Evolutionary conservation across 2,329 filamentous ascomycete species (phyloP), one percentile per base, ranked within the genome.

Genomic region (Trichoderma pleuroti): DNA sequence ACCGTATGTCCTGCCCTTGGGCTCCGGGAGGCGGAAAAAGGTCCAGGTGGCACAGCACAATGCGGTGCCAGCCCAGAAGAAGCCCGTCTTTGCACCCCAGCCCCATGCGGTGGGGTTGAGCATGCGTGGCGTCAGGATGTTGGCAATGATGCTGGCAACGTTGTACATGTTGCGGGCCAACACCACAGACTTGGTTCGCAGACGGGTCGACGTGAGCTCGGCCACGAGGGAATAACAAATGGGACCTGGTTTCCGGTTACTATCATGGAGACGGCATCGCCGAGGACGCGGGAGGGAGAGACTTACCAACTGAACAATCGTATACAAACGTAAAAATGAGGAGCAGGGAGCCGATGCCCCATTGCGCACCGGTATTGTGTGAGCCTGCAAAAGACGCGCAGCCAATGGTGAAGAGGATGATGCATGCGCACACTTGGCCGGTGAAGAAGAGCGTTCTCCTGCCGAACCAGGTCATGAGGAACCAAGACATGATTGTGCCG

Each of bases 191-290:
- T 85, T 83, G 61, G 81, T 83, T 59, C 83, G 80, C 24, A 85
- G 79, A 49, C 84, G 83, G 5, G 83, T 84, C 0, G 82, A 84
- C 0, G 81, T 80, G 4, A 85, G 72, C 75, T 85, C 84, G 1
- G 84, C 88, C 5, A 97, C 93, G 39, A 97, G 86, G 0, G 93
- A 95, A 82, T 96, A 97, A 81, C 92, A 94, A 30, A 97, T 93
- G 46, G 73, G 81, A 0, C 81, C 81, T 30, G 14, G 10, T 12
- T 12, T n/a, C 28, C 1, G 21, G 54, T 59, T 32, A 59, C 28
- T 59, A 32, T 57, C 11, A 57, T 10, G 16, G 26, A 32, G 26
- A 18, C 24, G n/a, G n/a, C 5, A 32, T 5, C 10, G 9, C 16
- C 11, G 26, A 8, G 16, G 28, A 30, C n/a, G 18, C 14, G 54